Evolutionary conservation across 176 grass and related monocot genomes (phyloP), one percentile per base, ranked within the genome.

Genomic region (Secale cereale): DNA sequence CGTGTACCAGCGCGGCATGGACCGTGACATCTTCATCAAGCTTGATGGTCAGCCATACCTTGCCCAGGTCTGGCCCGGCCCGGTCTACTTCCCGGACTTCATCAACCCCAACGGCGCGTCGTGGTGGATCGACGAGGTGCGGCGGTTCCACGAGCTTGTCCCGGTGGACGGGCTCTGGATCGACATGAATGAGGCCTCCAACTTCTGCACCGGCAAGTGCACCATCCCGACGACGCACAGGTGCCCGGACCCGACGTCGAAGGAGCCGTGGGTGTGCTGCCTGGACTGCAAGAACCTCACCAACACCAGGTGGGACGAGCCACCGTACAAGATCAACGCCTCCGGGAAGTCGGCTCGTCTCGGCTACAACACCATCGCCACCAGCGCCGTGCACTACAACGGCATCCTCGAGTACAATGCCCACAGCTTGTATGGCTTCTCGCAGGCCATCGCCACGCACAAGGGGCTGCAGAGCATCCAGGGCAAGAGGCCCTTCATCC

Each of bases 281-380:
- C 87, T 98, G 32, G 96, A 98, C n/a, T 98, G 96, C 81, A 98
- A 98, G 88, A 98, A 98, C 88, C 10, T 98, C 23, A 98, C 96
- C 12, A 92, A 70, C 67, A 98, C 91, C 11, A 90, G 87, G 16
- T 95, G 96, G 96, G 96, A 98, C 20, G 91, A 92, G 7, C 96
- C 96, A 2, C 96, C 96, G 8, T 98, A 98, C 86, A 98, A 95
- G 84, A 98, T 98, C 86, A 98, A 98, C 23, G 96, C 96, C 6
- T 98, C 96, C 0, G 96, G 96, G 0, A 43, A 56, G 16, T 32
- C 60, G 1, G 96, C 78, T 4, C 96, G 87, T 7, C 76, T 98
- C 17, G 96, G 96, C 41, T 95, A 60, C 91, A 98, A 98, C 48
- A 95, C 93, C 28, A 95, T 95, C 0, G 93, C 93, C 7, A 92